Conservation (phyloP, 352 stramenopile genomes). For the Pythium monospermum region DNA sequence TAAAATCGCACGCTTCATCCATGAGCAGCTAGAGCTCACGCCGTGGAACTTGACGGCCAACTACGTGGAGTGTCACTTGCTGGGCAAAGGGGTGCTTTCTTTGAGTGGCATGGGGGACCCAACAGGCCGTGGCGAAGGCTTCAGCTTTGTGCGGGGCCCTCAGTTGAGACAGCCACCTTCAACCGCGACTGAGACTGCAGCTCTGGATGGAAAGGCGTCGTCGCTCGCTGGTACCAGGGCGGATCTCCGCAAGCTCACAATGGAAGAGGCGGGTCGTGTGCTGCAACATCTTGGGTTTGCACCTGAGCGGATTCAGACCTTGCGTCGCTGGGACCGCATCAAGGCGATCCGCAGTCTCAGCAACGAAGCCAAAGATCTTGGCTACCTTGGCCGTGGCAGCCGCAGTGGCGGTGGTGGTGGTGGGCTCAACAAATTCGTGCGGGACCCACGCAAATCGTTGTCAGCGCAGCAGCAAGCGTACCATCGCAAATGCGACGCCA, state of each 20-base stretch:
- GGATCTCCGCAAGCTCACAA: background rate
- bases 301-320: background rate
- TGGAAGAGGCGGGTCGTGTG: background rate
- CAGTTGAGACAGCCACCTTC: background rate
- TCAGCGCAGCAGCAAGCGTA: background rate
- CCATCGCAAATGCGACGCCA: background rate
- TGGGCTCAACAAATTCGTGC: background rate
- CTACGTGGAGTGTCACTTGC: slow-evolving; percentile 81
- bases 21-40: slow-evolving; percentile 71
- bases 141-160: slow-evolving; percentile 54
- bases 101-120: slow-evolving; percentile 79
- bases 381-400: too few relatives aligned
- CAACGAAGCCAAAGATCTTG: too few relatives aligned
- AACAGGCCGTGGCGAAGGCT: slow-evolving; percentile 76
- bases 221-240: background rate
- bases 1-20: slow-evolving; percentile 77
- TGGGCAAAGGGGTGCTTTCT: slow-evolving; percentile 75
- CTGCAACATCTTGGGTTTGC: background rate
- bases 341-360: background rate
- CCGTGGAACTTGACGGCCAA: slow-evolving; percentile 85
- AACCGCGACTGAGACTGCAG: background rate
- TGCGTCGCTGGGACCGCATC: background rate
- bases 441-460: background rate
- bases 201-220: background rate
- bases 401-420: background rate